Conservation (phyloP, 2,329 filamentous ascomycete species). For the Talaromyces verruculosus region DNA sequence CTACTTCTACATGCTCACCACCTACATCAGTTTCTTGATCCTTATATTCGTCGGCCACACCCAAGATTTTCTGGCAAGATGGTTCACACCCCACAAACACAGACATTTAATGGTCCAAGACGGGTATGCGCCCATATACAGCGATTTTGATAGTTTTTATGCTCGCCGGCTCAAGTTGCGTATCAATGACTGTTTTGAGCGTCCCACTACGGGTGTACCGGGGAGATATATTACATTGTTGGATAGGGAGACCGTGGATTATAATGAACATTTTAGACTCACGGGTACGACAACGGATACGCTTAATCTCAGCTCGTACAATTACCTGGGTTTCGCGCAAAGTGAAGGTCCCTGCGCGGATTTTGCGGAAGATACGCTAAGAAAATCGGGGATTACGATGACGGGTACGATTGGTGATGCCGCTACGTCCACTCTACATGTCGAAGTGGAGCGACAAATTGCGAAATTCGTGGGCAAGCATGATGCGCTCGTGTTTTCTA, state of each 20-base stretch:
- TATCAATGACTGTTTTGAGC: constrained; percentile 91
- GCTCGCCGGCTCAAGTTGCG: constrained; percentile 83
- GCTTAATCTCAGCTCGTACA: constrained; percentile 96
- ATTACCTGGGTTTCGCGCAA: constrained; percentile 95
- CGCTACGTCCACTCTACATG: constrained; percentile 77
- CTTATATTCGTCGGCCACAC: constrained; percentile 91
- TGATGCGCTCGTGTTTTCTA: constrained; percentile 90
- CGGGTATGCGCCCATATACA: constrained; percentile 89
- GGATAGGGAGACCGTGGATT: constrained; percentile 79
- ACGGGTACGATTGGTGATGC: constrained; percentile 75
- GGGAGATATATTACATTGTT: constrained; percentile 87
- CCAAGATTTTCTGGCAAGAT: constrained; percentile 91
- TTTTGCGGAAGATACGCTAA: constrained; percentile 77
- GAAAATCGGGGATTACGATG: constrained; percentile 76
- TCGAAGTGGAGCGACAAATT: constrained; percentile 83
- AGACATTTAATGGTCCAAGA: constrained; percentile 73
- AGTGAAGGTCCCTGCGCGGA: constrained; percentile 93
- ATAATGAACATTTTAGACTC: constrained; percentile 77
- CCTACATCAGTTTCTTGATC: constrained; percentile 92
- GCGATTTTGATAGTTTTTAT: constrained; percentile 98
- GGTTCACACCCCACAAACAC: constrained; percentile 80
- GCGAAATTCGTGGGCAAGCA: constrained; percentile 90
- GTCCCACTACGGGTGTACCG: constrained; percentile 85
- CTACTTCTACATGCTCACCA: constrained; percentile 90
- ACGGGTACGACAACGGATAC: constrained; percentile 87